Percentiles rank a stretch among this genome's conserved stretches.
Evolutionary conservation across 225 moss, liverwort and hornwort species (phyloP).

Genomic region (Asterella californica): DNA sequence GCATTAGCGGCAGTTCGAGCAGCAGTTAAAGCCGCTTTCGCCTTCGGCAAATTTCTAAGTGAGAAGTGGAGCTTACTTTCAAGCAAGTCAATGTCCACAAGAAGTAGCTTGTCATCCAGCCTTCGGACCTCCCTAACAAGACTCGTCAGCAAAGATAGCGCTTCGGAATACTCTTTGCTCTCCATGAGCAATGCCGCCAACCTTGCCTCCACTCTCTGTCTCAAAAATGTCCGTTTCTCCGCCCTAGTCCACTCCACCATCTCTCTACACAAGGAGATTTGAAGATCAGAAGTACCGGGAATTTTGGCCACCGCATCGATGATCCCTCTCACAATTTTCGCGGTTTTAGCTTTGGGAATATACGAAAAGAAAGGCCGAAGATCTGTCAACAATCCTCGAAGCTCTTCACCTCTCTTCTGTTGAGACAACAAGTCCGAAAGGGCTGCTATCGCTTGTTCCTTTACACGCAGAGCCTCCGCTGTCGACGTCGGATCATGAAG

Average conservation of each 20-base stretch:
- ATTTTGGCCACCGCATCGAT: slow-evolving; percentile 95
- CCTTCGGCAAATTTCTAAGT: slow-evolving; percentile 85
- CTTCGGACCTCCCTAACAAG: slow-evolving; percentile 84
- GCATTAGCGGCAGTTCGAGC: slow-evolving; percentile 96
- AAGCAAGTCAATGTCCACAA: slow-evolving; percentile 88
- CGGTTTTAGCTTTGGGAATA: slow-evolving; percentile 91
- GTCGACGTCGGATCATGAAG: slow-evolving; percentile 70
- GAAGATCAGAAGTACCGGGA: slow-evolving; percentile 79
- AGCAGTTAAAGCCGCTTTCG: slow-evolving; percentile 90
- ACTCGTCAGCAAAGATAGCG: slow-evolving; percentile 76
- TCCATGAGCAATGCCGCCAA: slow-evolving; percentile 87
- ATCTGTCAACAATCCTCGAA: slow-evolving; percentile 69
- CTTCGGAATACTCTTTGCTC: slow-evolving; percentile 82
- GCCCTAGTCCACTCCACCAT: slow-evolving; percentile 95
- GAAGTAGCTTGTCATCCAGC: slow-evolving; percentile 87
- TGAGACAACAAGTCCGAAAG: slow-evolving; percentile 78
- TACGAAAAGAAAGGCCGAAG: slow-evolving; percentile 70
- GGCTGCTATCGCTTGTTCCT: slow-evolving; percentile 72
- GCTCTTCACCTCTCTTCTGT: slow-evolving; percentile 78
- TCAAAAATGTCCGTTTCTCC: slow-evolving; percentile 84
- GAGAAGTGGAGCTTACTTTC: slow-evolving; percentile 93
- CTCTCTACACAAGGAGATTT: slow-evolving; percentile 81
- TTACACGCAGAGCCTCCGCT: slow-evolving; percentile 66
- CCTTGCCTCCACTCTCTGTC: slow-evolving; percentile 85
- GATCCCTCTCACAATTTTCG: slow-evolving; percentile 85